phyloP scores from a whole-genome alignment of 2,329 filamentous ascomycete genomes.

The Akanthomyces muscarius region DNA sequence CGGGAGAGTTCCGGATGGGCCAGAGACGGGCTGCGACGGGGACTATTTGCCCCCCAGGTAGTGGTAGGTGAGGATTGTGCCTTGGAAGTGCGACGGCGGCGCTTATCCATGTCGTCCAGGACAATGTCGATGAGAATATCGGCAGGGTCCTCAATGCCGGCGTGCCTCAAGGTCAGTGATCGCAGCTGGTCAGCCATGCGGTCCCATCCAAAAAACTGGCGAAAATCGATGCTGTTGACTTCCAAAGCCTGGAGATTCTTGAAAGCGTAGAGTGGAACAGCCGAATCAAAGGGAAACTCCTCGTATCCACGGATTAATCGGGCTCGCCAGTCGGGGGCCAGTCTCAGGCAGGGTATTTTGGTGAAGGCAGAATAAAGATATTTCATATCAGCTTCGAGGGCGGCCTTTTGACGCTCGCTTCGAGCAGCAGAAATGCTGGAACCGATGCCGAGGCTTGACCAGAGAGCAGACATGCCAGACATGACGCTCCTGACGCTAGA shows the following conservation, averaged over 20 bases:
- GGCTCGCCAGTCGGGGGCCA: slow-evolving; percentile 90
- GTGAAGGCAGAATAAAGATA: slow-evolving; percentile 98
- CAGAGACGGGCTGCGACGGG: slow-evolving; percentile 58
- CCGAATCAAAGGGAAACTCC: slow-evolving; percentile 96
- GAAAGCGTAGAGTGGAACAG: slow-evolving; percentile 93
- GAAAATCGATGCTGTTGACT: slow-evolving; percentile 91
- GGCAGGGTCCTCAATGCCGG: slow-evolving; percentile 80
- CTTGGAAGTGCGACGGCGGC: slow-evolving; percentile 83
- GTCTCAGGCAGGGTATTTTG: slow-evolving; percentile 86
- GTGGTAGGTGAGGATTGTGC: slow-evolving; percentile 74
- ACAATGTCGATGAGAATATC: slow-evolving; percentile 92
- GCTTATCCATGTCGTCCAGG: slow-evolving; percentile 91
- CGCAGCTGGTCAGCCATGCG: slow-evolving; percentile 85
- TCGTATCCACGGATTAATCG: slow-evolving; percentile 89
- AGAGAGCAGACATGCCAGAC: slow-evolving; percentile 92
- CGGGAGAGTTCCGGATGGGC: slow-evolving; percentile 63
- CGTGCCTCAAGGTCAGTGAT: slow-evolving; percentile 83
- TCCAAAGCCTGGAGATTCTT: slow-evolving; percentile 94
- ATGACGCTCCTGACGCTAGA: slow-evolving; percentile 96
- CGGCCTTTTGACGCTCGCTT: slow-evolving; percentile 84
- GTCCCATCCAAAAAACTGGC: slow-evolving; percentile 97
- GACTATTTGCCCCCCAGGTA: slow-evolving; percentile 60
- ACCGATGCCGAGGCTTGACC: slow-evolving; percentile 81
- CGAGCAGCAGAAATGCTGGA: slow-evolving; percentile 76
- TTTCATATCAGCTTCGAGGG: slow-evolving; percentile 80